phyloP scores from a whole-genome alignment of 306 rosid species.

The Prinsepia uniflora region DNA sequence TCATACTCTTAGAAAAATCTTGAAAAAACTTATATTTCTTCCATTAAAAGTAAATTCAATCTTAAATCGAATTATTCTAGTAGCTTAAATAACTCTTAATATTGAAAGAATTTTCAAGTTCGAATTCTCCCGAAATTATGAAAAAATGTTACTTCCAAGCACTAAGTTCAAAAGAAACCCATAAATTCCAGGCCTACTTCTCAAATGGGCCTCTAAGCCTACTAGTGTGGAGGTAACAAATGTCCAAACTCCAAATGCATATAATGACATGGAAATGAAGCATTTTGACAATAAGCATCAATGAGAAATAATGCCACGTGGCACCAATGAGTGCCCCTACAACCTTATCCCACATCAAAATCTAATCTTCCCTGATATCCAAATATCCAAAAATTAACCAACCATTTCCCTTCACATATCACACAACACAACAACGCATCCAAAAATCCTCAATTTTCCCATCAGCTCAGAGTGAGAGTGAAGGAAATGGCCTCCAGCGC shows the following conservation, averaged over 20 bases:
- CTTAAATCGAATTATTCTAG: too few relatives aligned
- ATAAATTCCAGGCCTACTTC: not conserved
- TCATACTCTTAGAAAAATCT: too few relatives aligned
- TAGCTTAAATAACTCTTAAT: too few relatives aligned
- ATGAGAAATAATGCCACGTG: conserved; percentile 31
- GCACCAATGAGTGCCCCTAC: conserved; percentile 48
- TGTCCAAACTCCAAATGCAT: not conserved
- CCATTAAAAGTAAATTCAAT: too few relatives aligned
- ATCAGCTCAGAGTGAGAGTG: conserved; percentile 11
- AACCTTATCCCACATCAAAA: conserved; percentile 67
- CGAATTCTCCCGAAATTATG: too few relatives aligned
- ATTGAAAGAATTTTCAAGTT: too few relatives aligned
- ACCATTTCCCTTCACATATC: conserved; percentile 35
- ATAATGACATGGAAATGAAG: not conserved
- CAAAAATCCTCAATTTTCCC: conserved; percentile 27
- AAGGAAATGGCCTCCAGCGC: conserved; percentile 71
- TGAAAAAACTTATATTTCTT: too few relatives aligned
- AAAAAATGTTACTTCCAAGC: too few relatives aligned
- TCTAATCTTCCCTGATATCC: conserved; percentile 39
- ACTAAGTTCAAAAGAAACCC: not conserved
- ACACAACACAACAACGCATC: conserved; percentile 25
- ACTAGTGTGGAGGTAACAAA: not conserved
- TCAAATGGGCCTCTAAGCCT: not conserved
- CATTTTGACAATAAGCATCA: not conserved
- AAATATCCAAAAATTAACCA: conserved; percentile 37